phyloP scores from a whole-genome alignment of 192 early-diverging fungal genomes.

The Dissophora globulifera region DNA sequence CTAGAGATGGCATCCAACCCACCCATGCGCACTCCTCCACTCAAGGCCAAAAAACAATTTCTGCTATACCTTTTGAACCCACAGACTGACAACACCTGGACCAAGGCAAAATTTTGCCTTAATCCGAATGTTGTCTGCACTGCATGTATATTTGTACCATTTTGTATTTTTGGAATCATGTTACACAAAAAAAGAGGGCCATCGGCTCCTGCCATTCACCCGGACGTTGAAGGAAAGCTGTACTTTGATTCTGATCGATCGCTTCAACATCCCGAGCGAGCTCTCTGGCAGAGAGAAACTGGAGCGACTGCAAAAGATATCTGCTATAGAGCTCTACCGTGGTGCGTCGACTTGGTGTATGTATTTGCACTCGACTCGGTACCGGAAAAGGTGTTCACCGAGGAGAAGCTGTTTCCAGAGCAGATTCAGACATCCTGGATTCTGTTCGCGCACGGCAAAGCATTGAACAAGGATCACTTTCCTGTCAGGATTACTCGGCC shows the following conservation, averaged over 20 bases:
- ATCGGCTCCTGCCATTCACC: conserved; percentile 14
- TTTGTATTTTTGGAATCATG: no score
- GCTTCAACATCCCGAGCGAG: conserved; percentile 23
- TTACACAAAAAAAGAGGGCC: no score
- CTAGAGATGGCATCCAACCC: no score
- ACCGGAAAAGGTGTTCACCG: conserved; percentile 3
- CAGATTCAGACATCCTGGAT: conserved; percentile 34
- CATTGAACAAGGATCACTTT: neutral
- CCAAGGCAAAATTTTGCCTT: no score
- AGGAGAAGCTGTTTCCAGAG: conserved; percentile 5
- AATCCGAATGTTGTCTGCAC: no score
- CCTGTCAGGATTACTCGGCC: conserved; percentile 9
- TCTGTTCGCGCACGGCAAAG: conserved; percentile 21
- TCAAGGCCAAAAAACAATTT: no score
- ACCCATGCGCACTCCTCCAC: no score
- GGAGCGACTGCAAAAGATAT: conserved; percentile 2
- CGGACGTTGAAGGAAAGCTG: conserved; percentile 23
- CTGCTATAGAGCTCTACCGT: neutral
- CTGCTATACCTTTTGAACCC: no score
- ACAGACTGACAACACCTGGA: no score
- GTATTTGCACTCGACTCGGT: conserved; percentile 32
- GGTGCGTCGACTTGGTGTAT: conserved; percentile 22
- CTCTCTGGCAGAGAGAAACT: conserved; percentile 21
- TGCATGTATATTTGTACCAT: no score
- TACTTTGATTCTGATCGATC: conserved; percentile 21